Base-by-base conservation (phyloP, 768 basidiomycete species). In the Fomitopsis pulvina region DNA sequence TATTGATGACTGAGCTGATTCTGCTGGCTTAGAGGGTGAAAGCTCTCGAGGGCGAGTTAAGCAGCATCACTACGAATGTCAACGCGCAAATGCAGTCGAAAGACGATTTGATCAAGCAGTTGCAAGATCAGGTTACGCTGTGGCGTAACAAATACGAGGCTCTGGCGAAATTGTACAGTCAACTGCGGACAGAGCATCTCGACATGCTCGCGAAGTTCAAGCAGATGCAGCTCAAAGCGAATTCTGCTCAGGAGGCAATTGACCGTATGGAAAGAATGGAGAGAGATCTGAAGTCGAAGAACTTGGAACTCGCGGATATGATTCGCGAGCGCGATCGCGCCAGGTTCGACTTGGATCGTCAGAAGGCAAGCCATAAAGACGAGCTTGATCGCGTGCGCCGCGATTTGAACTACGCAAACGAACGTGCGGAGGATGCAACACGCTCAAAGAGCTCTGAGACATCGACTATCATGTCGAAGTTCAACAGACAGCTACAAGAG, bases 121-220 rank as follows among this genome's bases (percentile, higher is more conserved):
- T 99, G 2, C 95, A 98, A 62, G 91, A 96, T 61, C 96, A 99
- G 69, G 94, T 97, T 55, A 88, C 81, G 3, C 71, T 95, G 12
- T 99, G 96, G 96, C 85, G 92, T 49, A 94, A 91, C 73, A 99
- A 99, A 69, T 99, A 99, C 66, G 96, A 99, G 65, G 92, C 95
- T 0, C 76, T 99, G 51, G 96, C 96, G 39, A 99, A 98, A 67
- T 79, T 99, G 8, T 99, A 99, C 74, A 97, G 93, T 60, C 96
- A 98, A 65, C 81, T 99, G 9, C 88, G 96, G 47, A 88, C 91
- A 26, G 96, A 98, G 63, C 96, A 99, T 68, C 76, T 99, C 39
- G 96, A 99, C 53, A 89, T 98, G 83, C 80, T 99, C 47, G 80
- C 87, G 55, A 97, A 95, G 70, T 94, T 89, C 77, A 99, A 98